Evolutionary conservation across 1,284 basidiomycete species (phyloP).

Genomic region (Phaffia rhodozyma): DNA sequence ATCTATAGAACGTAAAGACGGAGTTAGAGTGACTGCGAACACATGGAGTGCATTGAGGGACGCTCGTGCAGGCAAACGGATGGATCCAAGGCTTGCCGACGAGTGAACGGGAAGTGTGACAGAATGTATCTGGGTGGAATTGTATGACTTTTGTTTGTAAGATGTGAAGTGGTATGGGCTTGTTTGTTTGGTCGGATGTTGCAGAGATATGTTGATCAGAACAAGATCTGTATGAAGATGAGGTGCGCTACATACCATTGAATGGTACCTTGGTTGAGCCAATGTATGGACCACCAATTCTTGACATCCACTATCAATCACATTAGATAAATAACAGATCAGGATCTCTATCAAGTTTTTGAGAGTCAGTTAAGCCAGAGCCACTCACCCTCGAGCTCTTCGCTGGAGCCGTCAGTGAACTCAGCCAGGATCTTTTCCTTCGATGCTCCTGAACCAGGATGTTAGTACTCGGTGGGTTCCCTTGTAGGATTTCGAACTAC

Average conservation of each 20-base stretch:
- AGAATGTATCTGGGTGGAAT: constrained; percentile 10
- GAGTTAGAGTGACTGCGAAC: constrained; percentile 29
- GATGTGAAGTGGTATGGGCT: constrained; percentile 9
- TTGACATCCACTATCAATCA: neutral
- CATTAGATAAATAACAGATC: neutral
- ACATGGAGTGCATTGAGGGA: constrained; percentile 26
- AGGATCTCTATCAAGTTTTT: neutral
- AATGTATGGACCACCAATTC: constrained; percentile 6
- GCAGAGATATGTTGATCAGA: neutral
- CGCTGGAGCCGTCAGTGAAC: neutral
- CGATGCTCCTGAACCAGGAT: neutral
- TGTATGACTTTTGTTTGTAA: constrained; percentile 4
- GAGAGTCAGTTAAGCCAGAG: neutral
- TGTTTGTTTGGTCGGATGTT: neutral
- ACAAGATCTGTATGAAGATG: neutral
- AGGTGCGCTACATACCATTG: neutral
- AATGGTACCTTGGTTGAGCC: constrained; percentile 13
- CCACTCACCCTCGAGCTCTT: neutral
- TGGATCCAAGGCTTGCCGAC: constrained; percentile 19
- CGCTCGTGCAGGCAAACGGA: constrained; percentile 21
- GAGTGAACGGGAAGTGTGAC: constrained; percentile 9
- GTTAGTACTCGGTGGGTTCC: neutral
- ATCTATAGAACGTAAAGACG: neutral
- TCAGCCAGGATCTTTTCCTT: neutral
- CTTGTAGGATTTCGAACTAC: too few relatives aligned